phyloP scores from a whole-genome alignment of 352 stramenopile genomes.

The Phytophthora capsici region DNA sequence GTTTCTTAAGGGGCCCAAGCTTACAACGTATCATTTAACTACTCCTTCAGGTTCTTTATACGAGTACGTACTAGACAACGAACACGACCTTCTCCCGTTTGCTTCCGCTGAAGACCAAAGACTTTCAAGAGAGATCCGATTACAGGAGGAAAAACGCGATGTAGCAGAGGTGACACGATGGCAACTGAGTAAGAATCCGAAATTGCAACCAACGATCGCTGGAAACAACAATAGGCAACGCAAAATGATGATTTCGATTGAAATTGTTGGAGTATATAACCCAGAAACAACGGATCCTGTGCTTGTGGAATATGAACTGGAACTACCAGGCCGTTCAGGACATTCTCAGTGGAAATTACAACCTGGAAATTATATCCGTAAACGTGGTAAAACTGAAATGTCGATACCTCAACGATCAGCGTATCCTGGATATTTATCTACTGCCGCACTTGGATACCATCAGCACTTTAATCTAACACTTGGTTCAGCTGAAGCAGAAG shows the following conservation, averaged over 20 bases:
- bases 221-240: neutral
- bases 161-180: constrained; percentile 33
- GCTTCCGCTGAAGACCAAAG: constrained; percentile 45
- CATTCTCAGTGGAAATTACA: constrained; percentile 31
- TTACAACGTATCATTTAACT: constrained; percentile 56
- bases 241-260: constrained; percentile 31
- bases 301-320: constrained; percentile 38
- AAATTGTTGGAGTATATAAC: constrained; percentile 39
- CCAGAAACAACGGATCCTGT: constrained; percentile 30
- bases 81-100: constrained; percentile 54
- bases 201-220: neutral
- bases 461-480: constrained; percentile 36
- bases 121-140: constrained; percentile 49
- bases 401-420: constrained; percentile 20
- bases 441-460: constrained; percentile 29
- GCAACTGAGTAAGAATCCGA: constrained; percentile 22
- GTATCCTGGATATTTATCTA: constrained; percentile 10
- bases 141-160: constrained; percentile 53
- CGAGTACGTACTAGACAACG: constrained; percentile 71
- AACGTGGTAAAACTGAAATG: constrained; percentile 24
- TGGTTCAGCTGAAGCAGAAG: neutral
- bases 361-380: constrained; percentile 3
- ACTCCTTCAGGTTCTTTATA: constrained; percentile 43
- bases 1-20: constrained; percentile 41
- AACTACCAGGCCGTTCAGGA: constrained; percentile 7